phyloP scores from a whole-genome alignment of 1,284 basidiomycete genomes.

The Omphalotus olearius region DNA sequence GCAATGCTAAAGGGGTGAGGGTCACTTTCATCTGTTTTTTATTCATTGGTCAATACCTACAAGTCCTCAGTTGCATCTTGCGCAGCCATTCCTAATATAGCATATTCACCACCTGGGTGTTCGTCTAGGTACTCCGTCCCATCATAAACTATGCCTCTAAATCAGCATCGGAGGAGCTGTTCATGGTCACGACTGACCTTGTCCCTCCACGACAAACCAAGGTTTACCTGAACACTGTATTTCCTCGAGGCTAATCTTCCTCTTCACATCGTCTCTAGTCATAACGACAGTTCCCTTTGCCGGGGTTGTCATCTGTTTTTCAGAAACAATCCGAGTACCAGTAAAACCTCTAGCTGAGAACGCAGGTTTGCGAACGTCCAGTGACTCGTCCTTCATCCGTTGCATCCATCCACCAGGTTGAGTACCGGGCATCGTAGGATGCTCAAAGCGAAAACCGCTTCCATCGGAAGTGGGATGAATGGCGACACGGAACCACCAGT shows the following conservation, averaged over 20 bases:
- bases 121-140: constrained; percentile 51
- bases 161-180: too few relatives aligned
- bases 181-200: too few relatives aligned
- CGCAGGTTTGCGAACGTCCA: background rate
- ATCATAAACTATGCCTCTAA: constrained; percentile 34
- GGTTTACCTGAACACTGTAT: background rate
- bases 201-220: constrained; percentile 4
- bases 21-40: constrained; percentile 21
- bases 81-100: constrained; percentile 55
- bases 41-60: background rate
- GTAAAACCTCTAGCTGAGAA: background rate
- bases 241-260: background rate
- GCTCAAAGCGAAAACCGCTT: constrained; percentile 49
- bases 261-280: constrained; percentile 2
- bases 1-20: constrained; percentile 24
- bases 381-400: constrained; percentile 3
- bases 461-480: constrained; percentile 30
- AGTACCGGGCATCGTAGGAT: constrained; percentile 40
- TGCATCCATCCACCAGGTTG: constrained; percentile 7
- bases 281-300: background rate
- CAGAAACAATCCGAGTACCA: background rate
- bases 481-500: constrained; percentile 58
- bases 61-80: constrained; percentile 67
- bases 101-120: constrained; percentile 64
- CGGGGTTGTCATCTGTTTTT: background rate